Evolutionary conservation across 805 yeast genomes (phyloP).

Genomic region (Hanseniaspora lachancei): DNA sequence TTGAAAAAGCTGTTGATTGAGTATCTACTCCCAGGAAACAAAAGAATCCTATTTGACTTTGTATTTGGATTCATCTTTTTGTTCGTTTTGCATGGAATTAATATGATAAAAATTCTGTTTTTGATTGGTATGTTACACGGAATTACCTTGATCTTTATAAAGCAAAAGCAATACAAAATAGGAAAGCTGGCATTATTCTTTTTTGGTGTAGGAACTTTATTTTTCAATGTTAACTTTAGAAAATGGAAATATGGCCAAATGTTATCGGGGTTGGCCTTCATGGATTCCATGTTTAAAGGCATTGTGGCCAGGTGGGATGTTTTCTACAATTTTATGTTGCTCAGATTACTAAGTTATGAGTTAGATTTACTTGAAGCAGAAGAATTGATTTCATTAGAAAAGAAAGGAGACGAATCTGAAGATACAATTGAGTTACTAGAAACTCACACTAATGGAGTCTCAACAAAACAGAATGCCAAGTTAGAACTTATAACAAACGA

Average conservation of each 20-base stretch:
- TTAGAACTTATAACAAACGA: slow-evolving; percentile 31
- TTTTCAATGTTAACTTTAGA: slow-evolving; percentile 60
- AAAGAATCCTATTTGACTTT: slow-evolving; percentile 57
- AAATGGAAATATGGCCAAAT: slow-evolving; percentile 36
- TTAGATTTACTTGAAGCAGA: slow-evolving; percentile 45
- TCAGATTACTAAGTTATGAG: slow-evolving; percentile 73
- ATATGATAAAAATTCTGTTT: slow-evolving; percentile 31
- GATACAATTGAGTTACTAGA: neutral
- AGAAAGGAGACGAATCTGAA: neutral
- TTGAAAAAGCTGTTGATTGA: slow-evolving; percentile 32
- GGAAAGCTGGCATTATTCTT: slow-evolving; percentile 42
- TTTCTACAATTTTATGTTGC: slow-evolving; percentile 75
- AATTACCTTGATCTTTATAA: slow-evolving; percentile 8
- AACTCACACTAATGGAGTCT: neutral
- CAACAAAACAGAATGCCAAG: slow-evolving; percentile 13
- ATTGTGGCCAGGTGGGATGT: slow-evolving; percentile 90
- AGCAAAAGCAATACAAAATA: neutral
- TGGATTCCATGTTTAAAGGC: slow-evolving; percentile 58
- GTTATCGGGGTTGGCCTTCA: slow-evolving; percentile 19
- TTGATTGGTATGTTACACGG: slow-evolving; percentile 8
- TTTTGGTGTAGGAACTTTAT: slow-evolving; percentile 66
- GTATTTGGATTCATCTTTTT: slow-evolving; percentile 58
- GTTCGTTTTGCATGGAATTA: slow-evolving; percentile 68
- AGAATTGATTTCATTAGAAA: neutral
- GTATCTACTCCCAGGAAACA: slow-evolving; percentile 17